A percentile compares a stretch with the other conserved stretches of the same genome.
Evolutionary conservation across 2,329 filamentous ascomycete species (phyloP).

Genomic region (Fusarium virguliforme): DNA sequence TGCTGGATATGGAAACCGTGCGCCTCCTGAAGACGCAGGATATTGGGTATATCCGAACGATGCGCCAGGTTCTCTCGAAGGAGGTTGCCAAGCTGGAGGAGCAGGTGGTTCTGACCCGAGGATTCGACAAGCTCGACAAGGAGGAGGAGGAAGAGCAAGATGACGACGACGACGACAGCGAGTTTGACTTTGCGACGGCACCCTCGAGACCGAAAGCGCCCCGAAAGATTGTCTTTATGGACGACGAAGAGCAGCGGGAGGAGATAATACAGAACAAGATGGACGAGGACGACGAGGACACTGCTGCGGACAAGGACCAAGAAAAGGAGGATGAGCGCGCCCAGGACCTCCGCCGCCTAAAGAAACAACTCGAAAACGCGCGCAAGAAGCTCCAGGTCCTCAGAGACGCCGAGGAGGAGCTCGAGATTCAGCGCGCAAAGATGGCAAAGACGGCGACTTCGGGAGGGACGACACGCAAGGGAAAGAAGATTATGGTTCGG

Average conservation of each 20-base stretch:
- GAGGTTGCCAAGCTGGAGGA: conserved; percentile 71
- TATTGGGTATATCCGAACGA: conserved; percentile 75
- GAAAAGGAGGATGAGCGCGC: conserved; percentile 57
- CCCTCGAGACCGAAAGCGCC: conserved; percentile 52
- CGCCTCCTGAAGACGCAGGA: conserved; percentile 80
- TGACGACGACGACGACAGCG: conserved; percentile 55
- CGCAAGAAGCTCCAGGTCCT: conserved; percentile 70
- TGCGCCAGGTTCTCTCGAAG: conserved; percentile 72
- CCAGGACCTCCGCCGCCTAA: conserved; percentile 63
- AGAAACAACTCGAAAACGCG: conserved; percentile 65
- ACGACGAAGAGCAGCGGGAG: conserved; percentile 59
- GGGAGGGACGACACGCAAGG: conserved; percentile 72
- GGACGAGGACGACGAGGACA: conserved; percentile 55
- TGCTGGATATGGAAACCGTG: conserved; percentile 71
- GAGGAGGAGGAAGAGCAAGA: conserved; percentile 54
- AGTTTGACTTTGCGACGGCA: conserved; percentile 53
- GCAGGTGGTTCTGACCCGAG: conserved; percentile 64
- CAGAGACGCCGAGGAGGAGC: conserved; percentile 69
- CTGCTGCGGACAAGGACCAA: conserved; percentile 49
- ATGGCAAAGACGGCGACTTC: conserved; percentile 78
- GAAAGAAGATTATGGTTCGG: conserved; percentile 75
- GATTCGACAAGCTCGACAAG: conserved; percentile 57
- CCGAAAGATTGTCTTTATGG: conserved; percentile 70
- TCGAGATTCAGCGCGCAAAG: conserved; percentile 73
- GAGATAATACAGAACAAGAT: conserved; percentile 51